Percentiles rank a stretch among this genome's conserved stretches.
Evolutionary conservation across 768 basidiomycete species (phyloP).

Genomic region (Clavaria fumosa): DNA sequence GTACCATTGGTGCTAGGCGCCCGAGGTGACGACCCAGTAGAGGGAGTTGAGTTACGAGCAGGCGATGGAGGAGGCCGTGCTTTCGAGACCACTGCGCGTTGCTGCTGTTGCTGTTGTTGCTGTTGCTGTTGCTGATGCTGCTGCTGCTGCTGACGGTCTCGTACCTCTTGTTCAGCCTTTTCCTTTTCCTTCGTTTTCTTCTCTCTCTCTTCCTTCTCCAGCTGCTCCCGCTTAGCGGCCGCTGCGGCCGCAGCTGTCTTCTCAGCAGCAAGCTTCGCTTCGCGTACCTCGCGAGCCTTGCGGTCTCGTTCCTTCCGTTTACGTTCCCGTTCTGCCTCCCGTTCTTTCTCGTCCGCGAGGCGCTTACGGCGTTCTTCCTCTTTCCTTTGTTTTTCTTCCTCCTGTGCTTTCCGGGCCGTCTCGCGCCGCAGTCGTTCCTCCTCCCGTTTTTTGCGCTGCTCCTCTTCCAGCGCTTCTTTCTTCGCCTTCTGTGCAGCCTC

Average conservation of each 20-base stretch:
- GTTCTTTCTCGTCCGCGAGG: conserved; percentile 65
- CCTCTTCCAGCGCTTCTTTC: conserved; percentile 66
- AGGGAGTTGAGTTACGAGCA: conserved; percentile 28
- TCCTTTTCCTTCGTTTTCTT: conserved; percentile 22
- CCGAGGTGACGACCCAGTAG: conserved; percentile 30
- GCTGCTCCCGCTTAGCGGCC: conserved; percentile 12
- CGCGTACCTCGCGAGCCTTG: conserved; percentile 52
- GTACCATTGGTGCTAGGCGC: conserved; percentile 31
- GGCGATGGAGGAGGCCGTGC: conserved; percentile 37
- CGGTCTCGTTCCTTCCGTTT: conserved; percentile 61
- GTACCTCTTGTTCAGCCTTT: conserved; percentile 14
- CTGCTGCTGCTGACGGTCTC: conserved; percentile 8
- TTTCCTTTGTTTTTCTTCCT: conserved; percentile 70
- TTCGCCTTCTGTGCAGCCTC: conserved; percentile 66
- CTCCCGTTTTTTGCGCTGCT: conserved; percentile 64
- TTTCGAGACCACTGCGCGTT: conserved; percentile 30
- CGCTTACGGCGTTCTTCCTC: conserved; percentile 76
- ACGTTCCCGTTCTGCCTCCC: conserved; percentile 59
- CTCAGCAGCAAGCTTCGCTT: conserved; percentile 25
- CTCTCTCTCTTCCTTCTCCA: conserved; percentile 18
- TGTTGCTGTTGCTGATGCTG: too few species aligned
- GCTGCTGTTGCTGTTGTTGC: conserved; percentile 38
- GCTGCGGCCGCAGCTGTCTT: conserved; percentile 12
- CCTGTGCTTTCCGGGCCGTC: conserved; percentile 53
- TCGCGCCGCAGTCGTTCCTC: conserved; percentile 79